These are phyloP conservation scores for Taphrina sp. DNA, from an alignment of 1,139 yeast species.

Conservation along the genomic window DNA sequence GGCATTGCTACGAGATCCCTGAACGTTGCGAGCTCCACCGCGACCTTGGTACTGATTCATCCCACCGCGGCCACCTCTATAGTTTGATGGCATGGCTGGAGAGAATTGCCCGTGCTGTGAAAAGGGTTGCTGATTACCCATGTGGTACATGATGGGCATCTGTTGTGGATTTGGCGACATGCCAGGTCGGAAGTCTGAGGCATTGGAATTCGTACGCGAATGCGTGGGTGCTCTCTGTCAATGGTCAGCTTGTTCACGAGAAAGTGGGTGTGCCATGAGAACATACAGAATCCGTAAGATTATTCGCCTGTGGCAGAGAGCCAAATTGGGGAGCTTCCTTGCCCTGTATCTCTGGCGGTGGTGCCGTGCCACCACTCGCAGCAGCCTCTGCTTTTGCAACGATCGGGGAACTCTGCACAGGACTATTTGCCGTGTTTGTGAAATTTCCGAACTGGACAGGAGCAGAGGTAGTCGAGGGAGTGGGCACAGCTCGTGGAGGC, in stretches of 20 bases:
- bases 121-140: neutral
- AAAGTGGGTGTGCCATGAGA: no score
- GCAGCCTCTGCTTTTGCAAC: constrained; percentile 8
- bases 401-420: constrained; percentile 6
- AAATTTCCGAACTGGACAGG: constrained; percentile 26
- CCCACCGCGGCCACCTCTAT: constrained; percentile 24
- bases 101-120: constrained; percentile 6
- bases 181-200: constrained; percentile 20
- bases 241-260: neutral
- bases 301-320: constrained; percentile 9
- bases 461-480: neutral
- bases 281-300: no score
- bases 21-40: constrained; percentile 12
- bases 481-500: constrained; percentile 22
- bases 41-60: constrained; percentile 7
- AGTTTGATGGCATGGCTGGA: constrained; percentile 24
- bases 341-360: constrained; percentile 12
- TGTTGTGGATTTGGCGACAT: constrained; percentile 18
- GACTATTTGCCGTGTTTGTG: constrained; percentile 7
- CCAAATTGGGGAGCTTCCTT: constrained; percentile 29
- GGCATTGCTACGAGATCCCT: constrained; percentile 3
- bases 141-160: neutral
- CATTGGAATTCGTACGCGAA: constrained; percentile 17
- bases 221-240: constrained; percentile 8
- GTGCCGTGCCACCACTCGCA: constrained; percentile 27